These are phyloP conservation scores for Phialemonium atrogriseum DNA, from an alignment of 2,329 filamentous ascomycete genomes.

Conservation along the genomic window DNA sequence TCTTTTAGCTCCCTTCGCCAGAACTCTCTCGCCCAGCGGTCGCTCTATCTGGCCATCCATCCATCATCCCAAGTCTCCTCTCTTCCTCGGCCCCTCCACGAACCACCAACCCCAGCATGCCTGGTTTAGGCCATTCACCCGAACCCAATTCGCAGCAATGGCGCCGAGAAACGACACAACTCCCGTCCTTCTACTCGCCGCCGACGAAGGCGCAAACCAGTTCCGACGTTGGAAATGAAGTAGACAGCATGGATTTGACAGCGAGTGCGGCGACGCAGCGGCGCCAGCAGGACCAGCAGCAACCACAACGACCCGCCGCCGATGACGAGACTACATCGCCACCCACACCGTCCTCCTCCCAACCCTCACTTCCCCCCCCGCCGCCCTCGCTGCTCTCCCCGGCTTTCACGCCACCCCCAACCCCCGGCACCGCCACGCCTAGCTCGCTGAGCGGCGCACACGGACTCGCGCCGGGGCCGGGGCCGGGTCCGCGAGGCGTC, in stretches of 20 bases:
- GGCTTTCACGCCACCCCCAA: conserved; percentile 68
- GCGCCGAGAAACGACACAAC: conserved; percentile 24
- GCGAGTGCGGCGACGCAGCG: conserved; percentile 8
- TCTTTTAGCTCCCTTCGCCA: too few species aligned
- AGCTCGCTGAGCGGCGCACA: conserved; percentile 12
- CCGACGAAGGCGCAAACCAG: conserved; percentile 21
- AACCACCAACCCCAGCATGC: too few species aligned
- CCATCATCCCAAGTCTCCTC: too few species aligned
- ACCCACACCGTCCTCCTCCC: conserved; percentile 6
- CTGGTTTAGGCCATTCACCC: too few species aligned
- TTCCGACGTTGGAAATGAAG: conserved; percentile 13
- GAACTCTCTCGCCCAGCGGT: too few species aligned
- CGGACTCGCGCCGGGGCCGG: too few species aligned
- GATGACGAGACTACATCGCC: conserved; percentile 5
- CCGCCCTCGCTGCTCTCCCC: conserved; percentile 74
- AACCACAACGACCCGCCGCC: conserved; percentile 10
- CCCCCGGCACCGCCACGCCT: conserved; percentile 51
- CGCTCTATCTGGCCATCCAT: too few species aligned
- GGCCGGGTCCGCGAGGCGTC: conserved; percentile 46
- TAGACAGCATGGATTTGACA: too few species aligned
- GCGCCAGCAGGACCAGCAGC: conserved; percentile 7
- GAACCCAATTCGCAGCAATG: conserved; percentile 6
- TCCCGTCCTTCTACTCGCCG: conserved; percentile 41
- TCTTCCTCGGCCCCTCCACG: too few species aligned
- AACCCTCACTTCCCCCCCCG: conserved; percentile 20